Evolutionary conservation across 257 asterid genomes (phyloP).

Genomic region (Cordia subcordata): DNA sequence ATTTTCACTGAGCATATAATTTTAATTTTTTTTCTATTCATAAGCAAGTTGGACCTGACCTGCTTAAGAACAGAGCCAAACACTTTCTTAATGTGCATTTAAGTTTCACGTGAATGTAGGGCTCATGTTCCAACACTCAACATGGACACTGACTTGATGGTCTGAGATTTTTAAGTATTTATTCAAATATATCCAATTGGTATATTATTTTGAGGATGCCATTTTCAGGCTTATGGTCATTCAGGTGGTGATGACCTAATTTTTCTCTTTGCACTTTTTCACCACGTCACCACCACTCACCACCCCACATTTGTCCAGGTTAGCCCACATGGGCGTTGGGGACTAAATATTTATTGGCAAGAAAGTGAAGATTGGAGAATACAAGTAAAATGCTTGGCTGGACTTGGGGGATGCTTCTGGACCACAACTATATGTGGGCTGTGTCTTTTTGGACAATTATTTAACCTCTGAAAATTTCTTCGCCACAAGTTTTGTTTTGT

Average conservation of each 20-base stretch:
- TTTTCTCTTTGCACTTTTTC: neutral
- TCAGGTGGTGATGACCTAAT: neutral
- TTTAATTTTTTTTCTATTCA: too few relatives aligned
- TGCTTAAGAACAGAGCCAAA: too few relatives aligned
- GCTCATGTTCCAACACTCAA: too few relatives aligned
- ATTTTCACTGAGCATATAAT: too few relatives aligned
- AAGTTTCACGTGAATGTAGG: too few relatives aligned
- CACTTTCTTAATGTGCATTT: too few relatives aligned
- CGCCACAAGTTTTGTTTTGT: slow-evolving; percentile 28
- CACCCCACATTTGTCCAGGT: neutral
- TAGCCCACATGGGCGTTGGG: neutral
- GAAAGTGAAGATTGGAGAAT: neutral
- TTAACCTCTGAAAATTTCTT: slow-evolving; percentile 8
- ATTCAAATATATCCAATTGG: too few relatives aligned
- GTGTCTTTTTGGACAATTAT: neutral
- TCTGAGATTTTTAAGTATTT: too few relatives aligned
- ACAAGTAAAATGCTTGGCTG: neutral
- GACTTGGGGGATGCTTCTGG: slow-evolving; percentile 12
- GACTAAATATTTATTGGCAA: neutral
- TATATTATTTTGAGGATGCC: too few relatives aligned
- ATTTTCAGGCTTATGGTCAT: too few relatives aligned
- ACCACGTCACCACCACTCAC: neutral
- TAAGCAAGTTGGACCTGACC: too few relatives aligned
- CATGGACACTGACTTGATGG: too few relatives aligned
- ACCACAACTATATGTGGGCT: slow-evolving; percentile 28